phyloP scores from a whole-genome alignment of 176 grass and related monocot species.

The Oryza glaberrima region DNA sequence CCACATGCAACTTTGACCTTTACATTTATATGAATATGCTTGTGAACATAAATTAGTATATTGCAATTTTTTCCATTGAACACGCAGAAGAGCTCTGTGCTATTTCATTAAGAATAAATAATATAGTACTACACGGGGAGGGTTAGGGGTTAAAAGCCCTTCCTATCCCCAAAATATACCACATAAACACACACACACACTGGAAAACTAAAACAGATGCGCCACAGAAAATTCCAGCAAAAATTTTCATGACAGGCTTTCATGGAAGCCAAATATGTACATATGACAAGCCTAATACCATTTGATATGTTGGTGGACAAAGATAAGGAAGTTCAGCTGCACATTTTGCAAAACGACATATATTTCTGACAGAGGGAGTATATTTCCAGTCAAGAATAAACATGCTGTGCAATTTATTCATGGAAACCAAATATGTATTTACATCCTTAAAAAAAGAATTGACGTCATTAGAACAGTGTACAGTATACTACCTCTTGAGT shows the following conservation, averaged over 20 bases:
- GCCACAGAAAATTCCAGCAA: too few relatives aligned
- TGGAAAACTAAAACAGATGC: too few relatives aligned
- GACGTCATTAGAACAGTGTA: neutral
- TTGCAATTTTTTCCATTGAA: neutral
- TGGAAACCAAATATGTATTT: conserved; percentile 5
- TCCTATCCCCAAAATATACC: too few relatives aligned
- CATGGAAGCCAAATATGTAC: neutral
- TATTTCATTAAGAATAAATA: too few relatives aligned
- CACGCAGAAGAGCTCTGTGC: too few relatives aligned
- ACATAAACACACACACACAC: too few relatives aligned
- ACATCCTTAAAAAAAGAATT: conserved; percentile 24
- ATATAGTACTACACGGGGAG: too few relatives aligned
- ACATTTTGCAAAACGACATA: neutral
- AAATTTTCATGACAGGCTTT: neutral
- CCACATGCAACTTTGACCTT: neutral
- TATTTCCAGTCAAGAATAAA: conserved; percentile 12
- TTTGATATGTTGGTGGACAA: neutral
- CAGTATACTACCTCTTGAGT: conserved; percentile 88
- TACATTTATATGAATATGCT: neutral
- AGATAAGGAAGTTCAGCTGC: neutral
- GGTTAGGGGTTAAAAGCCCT: too few relatives aligned
- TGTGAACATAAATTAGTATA: neutral
- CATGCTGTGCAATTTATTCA: neutral
- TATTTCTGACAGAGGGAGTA: neutral
- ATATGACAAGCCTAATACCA: neutral